A percentile compares a stretch with the other conserved stretches of the same genome.
Conservation (phyloP, 2,329 filamentous ascomycete genomes). For the Piedraia hortae region DNA sequence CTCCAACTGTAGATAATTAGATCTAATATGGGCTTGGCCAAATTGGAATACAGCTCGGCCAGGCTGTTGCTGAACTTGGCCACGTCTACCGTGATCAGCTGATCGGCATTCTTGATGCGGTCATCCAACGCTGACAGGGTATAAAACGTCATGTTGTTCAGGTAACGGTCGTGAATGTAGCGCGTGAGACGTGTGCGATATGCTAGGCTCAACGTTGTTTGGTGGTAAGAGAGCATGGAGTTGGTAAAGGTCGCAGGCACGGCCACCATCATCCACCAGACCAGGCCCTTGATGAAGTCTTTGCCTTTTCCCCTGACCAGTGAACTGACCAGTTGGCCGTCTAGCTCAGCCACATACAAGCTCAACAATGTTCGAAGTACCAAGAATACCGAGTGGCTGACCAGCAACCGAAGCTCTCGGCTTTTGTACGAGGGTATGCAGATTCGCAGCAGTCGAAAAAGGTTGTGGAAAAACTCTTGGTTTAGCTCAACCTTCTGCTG, state of each 20-base stretch:
- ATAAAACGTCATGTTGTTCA: constrained; percentile 96
- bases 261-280: constrained; percentile 97
- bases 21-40: constrained; percentile 81
- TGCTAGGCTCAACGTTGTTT: constrained; percentile 75
- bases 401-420: constrained; percentile 60
- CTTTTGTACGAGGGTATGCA: constrained; percentile 75
- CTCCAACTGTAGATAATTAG: constrained; percentile 95
- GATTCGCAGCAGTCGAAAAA: constrained; percentile 55
- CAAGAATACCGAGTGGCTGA: constrained; percentile 82
- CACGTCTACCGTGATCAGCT: constrained; percentile 88
- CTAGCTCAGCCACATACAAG: constrained; percentile 84
- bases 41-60: constrained; percentile 82
- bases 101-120: constrained; percentile 93
- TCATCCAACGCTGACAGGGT: constrained; percentile 86
- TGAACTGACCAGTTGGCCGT: constrained; percentile 75
- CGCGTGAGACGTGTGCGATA: constrained; percentile 87
- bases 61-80: constrained; percentile 88
- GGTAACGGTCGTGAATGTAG: constrained; percentile 79
- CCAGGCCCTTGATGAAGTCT: constrained; percentile 64
- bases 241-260: constrained; percentile 88
- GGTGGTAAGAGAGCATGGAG: constrained; percentile 69
- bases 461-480: constrained; percentile 53
- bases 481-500: constrained; percentile 78
- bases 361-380: constrained; percentile 78
- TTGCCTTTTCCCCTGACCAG: constrained; percentile 73